Base-by-base conservation (phyloP, 768 basidiomycete species). In the Baorangia bicolor region DNA sequence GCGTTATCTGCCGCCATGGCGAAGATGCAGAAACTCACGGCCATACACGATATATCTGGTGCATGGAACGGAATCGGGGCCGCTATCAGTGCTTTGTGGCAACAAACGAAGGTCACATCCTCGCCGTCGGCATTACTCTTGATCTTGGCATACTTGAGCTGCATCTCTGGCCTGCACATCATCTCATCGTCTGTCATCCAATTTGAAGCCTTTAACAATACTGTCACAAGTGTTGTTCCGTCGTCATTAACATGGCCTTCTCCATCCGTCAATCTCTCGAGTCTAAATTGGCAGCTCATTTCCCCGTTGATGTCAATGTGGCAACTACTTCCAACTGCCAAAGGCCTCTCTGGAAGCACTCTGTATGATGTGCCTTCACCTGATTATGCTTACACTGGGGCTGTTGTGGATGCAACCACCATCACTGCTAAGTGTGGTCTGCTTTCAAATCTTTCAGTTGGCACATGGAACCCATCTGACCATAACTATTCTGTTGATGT, bases 31-130 rank as follows among this genome's bases (percentile, higher is more conserved):
- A 66, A 44, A 5, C 58, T 69, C 37, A 64, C 65, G 4, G 55
- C 55, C 0, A 34, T 58, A 2, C 67, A 69, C 14, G 68, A 69
- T 21, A 50, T 55, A 11, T 47, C 28, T 2, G 31, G 50, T 3
- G 61, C 68, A 3, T 69, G 67, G 67, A 49, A 45, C 1, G 68
- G 68, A 6, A 52, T 69, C 31, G 68, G 68, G 4, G 56, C 65
- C 2, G 63, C 68, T 0, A 55, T 61, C 21, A 14, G n/a, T 4
- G 28, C 16, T 3, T 9, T 67, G 14, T 69, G 65, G 65, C 48
- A 59, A 14, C 68, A 69, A 53, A 61, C 47, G 14, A 46, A 53
- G 12, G 28, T 69, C 21, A 11, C 49, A 0, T 50, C 68, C 4
- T 44, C 63, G 0, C 54, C 59, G 0, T 27, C 8, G 1, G 25